Evolutionary conservation across 441 rosid species (phyloP), one percentile per base, ranked within the genome.

Genomic region (Pelargonium myrrhifolium): DNA sequence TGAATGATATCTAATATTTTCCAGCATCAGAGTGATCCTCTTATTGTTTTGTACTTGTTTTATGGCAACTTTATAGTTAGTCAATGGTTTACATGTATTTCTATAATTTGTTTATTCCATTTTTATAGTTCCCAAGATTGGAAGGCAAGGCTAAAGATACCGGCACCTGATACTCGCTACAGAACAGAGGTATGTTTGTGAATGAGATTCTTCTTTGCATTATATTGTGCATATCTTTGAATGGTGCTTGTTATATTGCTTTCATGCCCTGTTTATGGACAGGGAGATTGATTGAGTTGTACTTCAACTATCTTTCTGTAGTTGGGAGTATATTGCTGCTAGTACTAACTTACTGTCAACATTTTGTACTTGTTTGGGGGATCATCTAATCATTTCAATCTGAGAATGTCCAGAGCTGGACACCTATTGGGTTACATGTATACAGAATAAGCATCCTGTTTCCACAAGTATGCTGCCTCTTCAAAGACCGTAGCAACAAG

Each of bases 141-240:
- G 99, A 94, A 94, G 82, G 89, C 96, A 15, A 80, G 81, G 68
- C 76, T 94, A 67, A 89, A 80, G 72, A 68, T 89, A 4, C 98
- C 99, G 14, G 85, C 94, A 40, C 72, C 94, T n/a, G 98, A 94
- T 78, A 83, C 97, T 0, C 91, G 99, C 47, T 88, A 82, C 72
- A 84, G 6, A 76, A 94, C 98, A 24, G 91, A 91, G 92, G 98
- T 80, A 82, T 26, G 74, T 20, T 21, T 53, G 6, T 26, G n/a
- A 37, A 42, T 70, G 20, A 12, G 21, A 6, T 49, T 49, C 56
- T n/a, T 49, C n/a, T 12, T 49, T 49, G 20, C 15, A 49, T 49
- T n/a, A 6, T 49, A 49, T 47, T n/a, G 15, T 49, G 56, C 15
- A 49, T 49, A 14, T 49, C n/a, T 49, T 49, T 49, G 56, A 49